Evolutionary conservation across 2,329 filamentous ascomycete genomes (phyloP).

Genomic region (Chrysoporthe cubensis): DNA sequence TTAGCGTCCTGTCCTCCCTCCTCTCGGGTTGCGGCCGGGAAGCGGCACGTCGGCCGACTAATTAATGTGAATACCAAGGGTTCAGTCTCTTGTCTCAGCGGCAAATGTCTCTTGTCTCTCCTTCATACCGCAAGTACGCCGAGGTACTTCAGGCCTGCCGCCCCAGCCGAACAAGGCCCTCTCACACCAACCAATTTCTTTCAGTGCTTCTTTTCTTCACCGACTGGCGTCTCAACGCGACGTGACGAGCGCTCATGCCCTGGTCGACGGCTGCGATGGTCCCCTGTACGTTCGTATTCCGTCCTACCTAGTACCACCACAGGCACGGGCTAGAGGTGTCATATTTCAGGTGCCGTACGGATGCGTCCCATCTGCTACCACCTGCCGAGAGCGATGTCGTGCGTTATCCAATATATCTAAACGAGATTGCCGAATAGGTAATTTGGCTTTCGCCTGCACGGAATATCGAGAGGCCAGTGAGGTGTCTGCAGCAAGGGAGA

Average conservation of each 20-base stretch:
- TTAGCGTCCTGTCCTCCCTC: neutral
- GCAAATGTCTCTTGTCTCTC: constrained; percentile 1
- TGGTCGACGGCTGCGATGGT: neutral
- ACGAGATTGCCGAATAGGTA: no score
- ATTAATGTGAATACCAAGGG: neutral
- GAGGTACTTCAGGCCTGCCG: neutral
- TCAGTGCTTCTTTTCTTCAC: neutral
- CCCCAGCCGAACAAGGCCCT: neutral
- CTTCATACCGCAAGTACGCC: neutral
- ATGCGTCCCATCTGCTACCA: no score
- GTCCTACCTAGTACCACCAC: no score
- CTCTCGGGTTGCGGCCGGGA: neutral
- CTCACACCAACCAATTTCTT: neutral
- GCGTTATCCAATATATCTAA: no score
- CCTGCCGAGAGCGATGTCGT: no score
- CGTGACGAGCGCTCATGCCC: neutral
- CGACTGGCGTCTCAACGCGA: neutral
- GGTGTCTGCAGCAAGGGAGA: no score
- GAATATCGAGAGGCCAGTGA: no score
- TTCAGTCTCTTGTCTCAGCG: constrained; percentile 2
- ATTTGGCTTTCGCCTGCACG: no score
- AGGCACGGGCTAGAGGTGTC: no score
- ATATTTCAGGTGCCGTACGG: no score
- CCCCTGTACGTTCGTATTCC: no score
- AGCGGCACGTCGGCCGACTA: neutral